These are phyloP conservation scores for Candida dubliniensis DNA, from an alignment of 1,139 yeast genomes.

Conservation along the genomic window DNA sequence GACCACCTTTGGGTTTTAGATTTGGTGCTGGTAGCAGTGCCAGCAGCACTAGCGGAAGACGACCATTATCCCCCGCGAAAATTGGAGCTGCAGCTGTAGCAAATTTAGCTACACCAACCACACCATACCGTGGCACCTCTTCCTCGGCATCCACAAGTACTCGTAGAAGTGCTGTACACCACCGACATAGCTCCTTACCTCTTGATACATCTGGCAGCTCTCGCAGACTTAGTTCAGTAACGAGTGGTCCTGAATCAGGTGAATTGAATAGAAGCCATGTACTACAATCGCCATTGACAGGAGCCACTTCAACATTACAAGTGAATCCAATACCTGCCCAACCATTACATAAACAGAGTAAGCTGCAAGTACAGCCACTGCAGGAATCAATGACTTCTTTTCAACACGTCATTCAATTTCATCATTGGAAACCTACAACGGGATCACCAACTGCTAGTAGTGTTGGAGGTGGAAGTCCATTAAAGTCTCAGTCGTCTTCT, in stretches of 20 bases:
- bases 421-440: constrained; percentile 51
- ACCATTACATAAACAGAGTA: constrained; percentile 40
- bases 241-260: not conserved
- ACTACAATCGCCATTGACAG: constrained; percentile 22
- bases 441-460: constrained; percentile 20
- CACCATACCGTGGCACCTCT: constrained; percentile 24
- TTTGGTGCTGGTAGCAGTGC: constrained; percentile 37
- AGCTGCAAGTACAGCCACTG: constrained; percentile 38
- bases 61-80: constrained; percentile 62
- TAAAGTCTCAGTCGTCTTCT: constrained; percentile 6
- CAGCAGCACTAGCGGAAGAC: constrained; percentile 8
- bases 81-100: constrained; percentile 75
- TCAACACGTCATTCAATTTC: constrained; percentile 53
- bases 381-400: constrained; percentile 54
- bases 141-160: constrained; percentile 17
- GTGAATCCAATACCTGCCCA: constrained; percentile 49
- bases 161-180: constrained; percentile 23
- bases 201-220: constrained; percentile 20
- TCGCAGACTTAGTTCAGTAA: constrained; percentile 3
- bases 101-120: constrained; percentile 40
- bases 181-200: constrained; percentile 48
- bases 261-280: constrained; percentile 6
- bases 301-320: constrained; percentile 40
- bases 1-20: constrained; percentile 40
- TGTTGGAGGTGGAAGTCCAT: constrained; percentile 10